Conservation (phyloP, 1,284 basidiomycete species). For the Sanghuangporus sanghuang region DNA sequence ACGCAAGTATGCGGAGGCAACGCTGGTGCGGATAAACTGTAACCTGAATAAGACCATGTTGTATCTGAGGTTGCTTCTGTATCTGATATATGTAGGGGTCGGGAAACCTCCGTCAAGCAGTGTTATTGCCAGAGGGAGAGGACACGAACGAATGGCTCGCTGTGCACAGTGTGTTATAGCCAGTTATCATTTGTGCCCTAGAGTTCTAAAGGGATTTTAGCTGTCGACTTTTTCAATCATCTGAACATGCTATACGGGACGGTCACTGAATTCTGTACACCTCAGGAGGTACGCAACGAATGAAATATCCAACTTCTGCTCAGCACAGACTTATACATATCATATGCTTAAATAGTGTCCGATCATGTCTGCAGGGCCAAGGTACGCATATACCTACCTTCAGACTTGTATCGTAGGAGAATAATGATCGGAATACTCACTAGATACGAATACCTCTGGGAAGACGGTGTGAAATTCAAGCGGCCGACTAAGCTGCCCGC, state of each 20-base stretch:
- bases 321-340: constrained; percentile 6
- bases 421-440: neutral
- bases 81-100: constrained; percentile 62
- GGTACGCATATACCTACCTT: constrained; percentile 45
- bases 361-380: constrained; percentile 97
- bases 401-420: neutral
- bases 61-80: constrained; percentile 6
- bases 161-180: constrained; percentile 73
- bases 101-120: constrained; percentile 86
- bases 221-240: constrained; percentile 95
- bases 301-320: neutral
- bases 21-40: constrained; percentile 57
- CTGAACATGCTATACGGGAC: constrained; percentile 96
- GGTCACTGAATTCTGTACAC: constrained; percentile 94
- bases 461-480: constrained; percentile 89
- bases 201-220: constrained; percentile 36
- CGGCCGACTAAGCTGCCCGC: constrained; percentile 92
- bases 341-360: constrained; percentile 62
- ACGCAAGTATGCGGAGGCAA: constrained; percentile 95
- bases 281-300: constrained; percentile 62
- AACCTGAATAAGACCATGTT: constrained; percentile 13
- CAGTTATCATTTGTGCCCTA: neutral
- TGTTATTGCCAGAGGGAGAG: constrained; percentile 90
- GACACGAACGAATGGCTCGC: constrained; percentile 96
- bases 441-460: constrained; percentile 98